These are phyloP conservation scores for Diaporthe sp. DNA, from an alignment of 2,329 filamentous ascomycete genomes.

Conservation along the genomic window DNA sequence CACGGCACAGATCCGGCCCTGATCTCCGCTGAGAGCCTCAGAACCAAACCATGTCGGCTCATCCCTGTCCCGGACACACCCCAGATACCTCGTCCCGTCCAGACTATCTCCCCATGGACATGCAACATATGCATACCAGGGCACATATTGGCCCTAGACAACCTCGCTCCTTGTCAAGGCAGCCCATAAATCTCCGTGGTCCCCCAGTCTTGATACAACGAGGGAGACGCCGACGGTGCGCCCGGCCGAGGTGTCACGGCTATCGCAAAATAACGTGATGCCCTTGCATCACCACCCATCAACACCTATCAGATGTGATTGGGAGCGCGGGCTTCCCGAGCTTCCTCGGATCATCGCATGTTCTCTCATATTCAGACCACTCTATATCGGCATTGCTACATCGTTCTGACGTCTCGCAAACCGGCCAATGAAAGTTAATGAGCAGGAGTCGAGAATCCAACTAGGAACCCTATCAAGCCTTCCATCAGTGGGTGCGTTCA, in stretches of 20 bases:
- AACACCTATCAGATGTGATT: background rate
- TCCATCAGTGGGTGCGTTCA: no score
- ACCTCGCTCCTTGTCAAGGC: background rate
- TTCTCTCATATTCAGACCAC: background rate
- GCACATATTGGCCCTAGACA: background rate
- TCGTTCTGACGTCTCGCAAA: background rate
- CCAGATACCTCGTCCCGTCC: background rate
- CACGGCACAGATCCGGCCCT: conserved; percentile 4
- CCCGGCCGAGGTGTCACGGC: background rate
- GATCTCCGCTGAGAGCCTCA: conserved; percentile 12
- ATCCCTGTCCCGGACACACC: background rate
- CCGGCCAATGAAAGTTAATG: background rate
- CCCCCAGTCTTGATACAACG: background rate
- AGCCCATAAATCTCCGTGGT: background rate
- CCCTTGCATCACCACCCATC: background rate
- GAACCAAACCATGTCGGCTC: background rate
- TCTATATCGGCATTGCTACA: background rate
- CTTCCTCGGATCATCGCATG: background rate
- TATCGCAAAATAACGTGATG: background rate
- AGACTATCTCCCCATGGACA: background rate
- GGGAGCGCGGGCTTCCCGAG: background rate
- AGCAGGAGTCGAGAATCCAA: background rate
- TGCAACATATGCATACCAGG: background rate
- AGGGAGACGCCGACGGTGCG: background rate
- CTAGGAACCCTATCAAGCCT: no score